These are phyloP conservation scores for Triticum monococcum DNA, from an alignment of 176 grass and related monocot species.

Conservation along the genomic window DNA sequence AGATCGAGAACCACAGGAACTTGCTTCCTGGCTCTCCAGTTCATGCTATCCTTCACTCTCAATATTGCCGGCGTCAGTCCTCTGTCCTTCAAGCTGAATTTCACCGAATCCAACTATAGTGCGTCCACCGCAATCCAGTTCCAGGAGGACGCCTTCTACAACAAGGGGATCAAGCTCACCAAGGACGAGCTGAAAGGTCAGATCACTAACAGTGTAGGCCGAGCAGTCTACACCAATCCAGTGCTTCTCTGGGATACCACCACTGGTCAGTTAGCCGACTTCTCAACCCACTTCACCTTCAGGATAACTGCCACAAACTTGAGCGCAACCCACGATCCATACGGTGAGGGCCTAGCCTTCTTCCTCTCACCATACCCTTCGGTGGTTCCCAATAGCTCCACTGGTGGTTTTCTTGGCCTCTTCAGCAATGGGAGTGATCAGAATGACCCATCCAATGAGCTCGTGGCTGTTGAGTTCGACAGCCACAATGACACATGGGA, in stretches of 20 bases:
- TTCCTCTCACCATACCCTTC: conserved; percentile 62
- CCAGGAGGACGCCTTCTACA: conserved; percentile 58
- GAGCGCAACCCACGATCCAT: background rate
- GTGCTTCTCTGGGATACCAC: conserved; percentile 50
- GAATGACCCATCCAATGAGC: conserved; percentile 1
- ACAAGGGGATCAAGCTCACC: conserved; percentile 51
- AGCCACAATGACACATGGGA: conserved; percentile 43
- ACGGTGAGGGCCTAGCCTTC: conserved; percentile 60
- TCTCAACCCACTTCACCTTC: conserved; percentile 64
- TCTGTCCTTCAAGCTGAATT: conserved; percentile 50
- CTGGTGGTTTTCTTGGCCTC: conserved; percentile 45
- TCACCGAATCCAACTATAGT: conserved; percentile 31
- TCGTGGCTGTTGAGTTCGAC: conserved; percentile 65
- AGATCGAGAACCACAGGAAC: conserved; percentile 26
- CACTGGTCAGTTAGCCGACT: conserved; percentile 49
- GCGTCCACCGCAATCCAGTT: conserved; percentile 12
- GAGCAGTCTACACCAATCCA: conserved; percentile 48
- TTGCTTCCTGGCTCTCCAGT: conserved; percentile 26
- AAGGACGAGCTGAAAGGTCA: conserved; percentile 38
- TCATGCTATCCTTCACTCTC: conserved; percentile 7
- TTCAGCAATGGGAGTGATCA: conserved; percentile 20
- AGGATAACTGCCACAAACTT: conserved; percentile 16
- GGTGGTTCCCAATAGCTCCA: conserved; percentile 30
- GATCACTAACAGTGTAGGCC: conserved; percentile 40
- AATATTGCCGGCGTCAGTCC: background rate